Conservation (phyloP, 352 stramenopile genomes). For the Paralagenidium karlingii region DNA sequence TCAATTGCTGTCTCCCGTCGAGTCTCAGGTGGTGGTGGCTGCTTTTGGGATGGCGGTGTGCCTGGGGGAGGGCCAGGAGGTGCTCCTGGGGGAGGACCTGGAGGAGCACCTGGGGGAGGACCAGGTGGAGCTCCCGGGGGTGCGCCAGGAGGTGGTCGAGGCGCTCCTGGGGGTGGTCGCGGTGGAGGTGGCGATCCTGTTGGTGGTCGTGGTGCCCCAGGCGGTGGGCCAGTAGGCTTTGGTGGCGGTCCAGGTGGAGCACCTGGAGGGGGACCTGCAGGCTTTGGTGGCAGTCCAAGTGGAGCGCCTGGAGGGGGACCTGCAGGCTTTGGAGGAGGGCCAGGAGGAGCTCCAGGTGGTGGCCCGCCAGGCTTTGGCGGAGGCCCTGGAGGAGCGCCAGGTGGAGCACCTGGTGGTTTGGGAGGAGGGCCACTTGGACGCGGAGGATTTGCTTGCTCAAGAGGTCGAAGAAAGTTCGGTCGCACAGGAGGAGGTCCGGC, state of each 20-base stretch:
- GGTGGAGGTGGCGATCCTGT: conserved; percentile 11
- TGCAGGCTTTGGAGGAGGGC: conserved; percentile 1
- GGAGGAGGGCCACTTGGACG: conserved; percentile 10
- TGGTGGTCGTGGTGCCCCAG: conserved; percentile 11
- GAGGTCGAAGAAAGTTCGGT: not conserved
- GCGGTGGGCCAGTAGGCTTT: conserved; percentile 15
- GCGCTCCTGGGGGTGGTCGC: conserved; percentile 10
- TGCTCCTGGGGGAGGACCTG: conserved; percentile 6
- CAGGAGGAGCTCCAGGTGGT: conserved; percentile 5
- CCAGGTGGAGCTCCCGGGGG: conserved; percentile 14
- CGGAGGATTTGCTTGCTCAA: conserved; percentile 7
- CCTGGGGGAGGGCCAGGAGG: conserved; percentile 32
- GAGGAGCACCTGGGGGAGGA: conserved; percentile 13
- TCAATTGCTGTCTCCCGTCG: conserved; percentile 3
- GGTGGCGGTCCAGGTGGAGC: conserved; percentile 10
- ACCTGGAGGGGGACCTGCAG: no score
- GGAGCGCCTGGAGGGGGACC: conserved; percentile 4
- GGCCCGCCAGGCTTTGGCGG: conserved; percentile 7
- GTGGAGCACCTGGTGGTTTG: conserved; percentile 3
- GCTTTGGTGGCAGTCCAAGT: not conserved
- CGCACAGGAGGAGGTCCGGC: not conserved
- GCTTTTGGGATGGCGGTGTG: conserved; percentile 30
- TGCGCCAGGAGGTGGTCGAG: conserved; percentile 1
- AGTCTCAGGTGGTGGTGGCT: conserved; percentile 23
- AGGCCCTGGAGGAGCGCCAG: conserved; percentile 4